Base-by-base conservation (phyloP, 225 moss, liverwort and hornwort genomes). In the Bryum argenteum region DNA sequence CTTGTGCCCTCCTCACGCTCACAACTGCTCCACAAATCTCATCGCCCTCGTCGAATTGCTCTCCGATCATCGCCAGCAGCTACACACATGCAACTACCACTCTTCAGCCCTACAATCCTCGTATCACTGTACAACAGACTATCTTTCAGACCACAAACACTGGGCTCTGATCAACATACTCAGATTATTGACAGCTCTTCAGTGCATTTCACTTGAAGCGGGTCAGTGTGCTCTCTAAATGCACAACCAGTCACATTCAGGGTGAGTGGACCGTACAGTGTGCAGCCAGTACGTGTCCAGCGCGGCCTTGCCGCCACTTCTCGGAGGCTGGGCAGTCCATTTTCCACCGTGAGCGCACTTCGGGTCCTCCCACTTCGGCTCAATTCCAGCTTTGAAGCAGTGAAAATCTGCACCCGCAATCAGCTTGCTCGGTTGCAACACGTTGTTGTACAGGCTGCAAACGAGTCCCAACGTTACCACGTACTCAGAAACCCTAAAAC, bases 351-450 rank as follows among this genome's bases (percentile, higher is more conserved):
- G 83, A 9, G 91, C 91, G 54, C 89, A 90, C 73, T 84, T 91
- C 0, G 91, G 86, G 45, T 94, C 93, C 77, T 94, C 93, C 93
- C 93, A 94, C 78, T 94, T 94, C 1, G 94, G 94, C 64, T 94
- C 91, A 76, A 94, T 89, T 77, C 91, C 94, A 55, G 80, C 80
- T 80, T 94, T 94, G 69, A 94, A 94, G 40, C 94, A 94, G 65
- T 94, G 94, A 52, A 94, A 90, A 77, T 94, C 94, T 24, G 88
- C 89, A 65, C 87, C 85, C 2, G 81, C 54, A 52, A 82, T 73
- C 77, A 94, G 69, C 63, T 89, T 86, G 73, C 91, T 91, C 19
- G 94, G 94, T 78, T 87, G 94, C 50, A 94, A 75, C n/a, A 91
- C 80, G 65, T 94, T 94, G 55, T 94, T 94, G 82, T 82, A 94